A percentile compares a stretch with the other conserved stretches of the same genome.
These are phyloP conservation scores for Crepidotus variabilis DNA, from an alignment of 768 basidiomycete genomes.

Conservation along the genomic window DNA sequence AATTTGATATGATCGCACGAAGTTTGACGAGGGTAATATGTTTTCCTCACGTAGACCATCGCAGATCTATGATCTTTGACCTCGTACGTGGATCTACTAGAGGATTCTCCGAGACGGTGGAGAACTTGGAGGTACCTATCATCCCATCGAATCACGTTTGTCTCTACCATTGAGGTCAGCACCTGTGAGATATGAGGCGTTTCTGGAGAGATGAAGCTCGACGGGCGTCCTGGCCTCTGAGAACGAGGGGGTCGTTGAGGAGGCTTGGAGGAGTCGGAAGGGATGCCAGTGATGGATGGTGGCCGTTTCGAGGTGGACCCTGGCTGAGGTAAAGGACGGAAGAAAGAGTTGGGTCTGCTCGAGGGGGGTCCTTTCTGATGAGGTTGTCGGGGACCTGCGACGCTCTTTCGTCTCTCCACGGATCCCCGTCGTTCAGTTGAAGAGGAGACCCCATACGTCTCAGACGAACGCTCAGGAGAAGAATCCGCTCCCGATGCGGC, in stretches of 20 bases:
- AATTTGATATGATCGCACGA: slow-evolving; percentile 90
- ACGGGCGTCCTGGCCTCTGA: neutral
- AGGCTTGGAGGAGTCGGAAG: neutral
- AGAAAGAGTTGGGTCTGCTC: neutral
- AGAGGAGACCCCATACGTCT: neutral
- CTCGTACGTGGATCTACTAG: slow-evolving; percentile 93
- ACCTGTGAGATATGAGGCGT: neutral
- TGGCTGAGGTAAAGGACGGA: neutral
- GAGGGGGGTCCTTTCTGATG: neutral
- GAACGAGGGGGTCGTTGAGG: neutral
- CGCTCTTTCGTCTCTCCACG: neutral
- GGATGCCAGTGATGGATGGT: neutral
- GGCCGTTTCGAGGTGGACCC: neutral
- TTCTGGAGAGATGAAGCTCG: neutral
- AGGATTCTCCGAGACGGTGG: slow-evolving; percentile 85
- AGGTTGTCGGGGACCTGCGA: slow-evolving; percentile 4
- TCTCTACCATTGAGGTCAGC: neutral
- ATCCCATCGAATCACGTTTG: neutral
- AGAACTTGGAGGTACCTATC: slow-evolving; percentile 77
- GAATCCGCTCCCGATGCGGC: slow-evolving; percentile 1
- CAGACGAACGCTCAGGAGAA: neutral
- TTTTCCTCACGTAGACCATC: slow-evolving; percentile 88
- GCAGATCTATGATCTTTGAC: slow-evolving; percentile 81
- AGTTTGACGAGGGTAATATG: slow-evolving; percentile 86
- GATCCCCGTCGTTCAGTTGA: neutral